These are phyloP conservation scores for Eutrema japonicum DNA, from an alignment of 345 rosid species.

Conservation along the genomic window DNA sequence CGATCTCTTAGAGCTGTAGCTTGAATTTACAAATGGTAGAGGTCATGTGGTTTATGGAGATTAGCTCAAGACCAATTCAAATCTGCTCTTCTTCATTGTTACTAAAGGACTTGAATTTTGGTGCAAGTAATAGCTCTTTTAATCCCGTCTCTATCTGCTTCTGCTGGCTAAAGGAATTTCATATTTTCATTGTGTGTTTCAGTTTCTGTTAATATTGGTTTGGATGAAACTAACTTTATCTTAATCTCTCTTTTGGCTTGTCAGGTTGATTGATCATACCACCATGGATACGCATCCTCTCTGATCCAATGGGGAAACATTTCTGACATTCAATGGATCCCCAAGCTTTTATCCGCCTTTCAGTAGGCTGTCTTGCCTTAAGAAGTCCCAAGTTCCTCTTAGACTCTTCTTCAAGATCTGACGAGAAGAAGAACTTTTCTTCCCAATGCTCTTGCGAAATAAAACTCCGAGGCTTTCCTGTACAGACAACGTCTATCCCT, in stretches of 20 bases:
- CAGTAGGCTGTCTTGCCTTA: conserved; percentile 81
- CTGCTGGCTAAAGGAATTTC: not conserved
- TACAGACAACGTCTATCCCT: conserved; percentile 72
- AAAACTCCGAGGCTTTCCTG: conserved; percentile 88
- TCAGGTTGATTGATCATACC: conserved; percentile 33
- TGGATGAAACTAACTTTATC: conserved; percentile 27
- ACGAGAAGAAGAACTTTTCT: conserved; percentile 52
- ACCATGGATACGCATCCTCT: conserved; percentile 33
- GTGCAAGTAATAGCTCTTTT: conserved; percentile 16
- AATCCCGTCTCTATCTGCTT: conserved; percentile 5
- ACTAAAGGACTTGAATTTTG: not conserved
- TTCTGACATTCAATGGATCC: conserved; percentile 84
- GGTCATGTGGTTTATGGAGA: conserved; percentile 14
- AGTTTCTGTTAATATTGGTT: conserved; percentile 14
- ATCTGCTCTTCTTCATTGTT: conserved; percentile 8
- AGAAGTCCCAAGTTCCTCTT: conserved; percentile 61
- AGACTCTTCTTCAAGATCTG: conserved; percentile 47
- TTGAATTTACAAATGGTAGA: conserved; percentile 23
- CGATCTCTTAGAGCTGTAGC: conserved; percentile 9
- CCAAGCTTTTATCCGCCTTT: conserved; percentile 89
- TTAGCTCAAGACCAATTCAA: conserved; percentile 20
- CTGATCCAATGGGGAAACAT: conserved; percentile 54
- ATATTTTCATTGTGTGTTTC: not conserved
- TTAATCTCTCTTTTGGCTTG: conserved; percentile 29
- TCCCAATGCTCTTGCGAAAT: conserved; percentile 80